Conservation (phyloP, 1,284 basidiomycete species). For the Microbotryum intermedium region DNA sequence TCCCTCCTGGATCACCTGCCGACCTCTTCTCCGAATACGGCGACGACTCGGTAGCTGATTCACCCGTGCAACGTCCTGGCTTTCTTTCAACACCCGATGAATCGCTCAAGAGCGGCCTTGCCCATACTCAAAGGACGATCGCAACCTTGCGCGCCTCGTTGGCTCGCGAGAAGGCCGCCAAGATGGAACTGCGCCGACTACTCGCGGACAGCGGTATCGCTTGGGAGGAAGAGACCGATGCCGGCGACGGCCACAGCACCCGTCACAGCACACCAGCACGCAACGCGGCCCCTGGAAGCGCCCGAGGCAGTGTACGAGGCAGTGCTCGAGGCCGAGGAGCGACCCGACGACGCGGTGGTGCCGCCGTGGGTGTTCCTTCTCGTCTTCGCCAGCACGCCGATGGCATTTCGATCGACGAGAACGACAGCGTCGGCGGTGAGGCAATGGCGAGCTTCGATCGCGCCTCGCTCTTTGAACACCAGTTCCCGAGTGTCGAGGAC, state of each 20-base stretch:
- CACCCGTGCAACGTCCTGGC: slow-evolving; percentile 34
- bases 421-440: slow-evolving; percentile 16
- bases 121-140: slow-evolving; percentile 62
- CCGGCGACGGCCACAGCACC: neutral
- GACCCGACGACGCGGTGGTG: slow-evolving; percentile 7
- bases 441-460: slow-evolving; percentile 1
- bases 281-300: slow-evolving; percentile 1
- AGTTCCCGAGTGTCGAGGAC: slow-evolving; percentile 14
- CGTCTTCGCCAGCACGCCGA: slow-evolving; percentile 7
- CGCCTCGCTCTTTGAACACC: slow-evolving; percentile 27
- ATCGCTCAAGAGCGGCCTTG: slow-evolving; percentile 62
- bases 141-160: slow-evolving; percentile 65
- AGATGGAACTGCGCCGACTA: slow-evolving; percentile 46
- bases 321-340: slow-evolving; percentile 12
- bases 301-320: slow-evolving; percentile 10
- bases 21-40: slow-evolving; percentile 40
- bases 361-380: slow-evolving; percentile 12
- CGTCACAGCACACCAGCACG: slow-evolving; percentile 1
- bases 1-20: slow-evolving; percentile 37
- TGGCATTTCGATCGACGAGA: slow-evolving; percentile 22
- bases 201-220: slow-evolving; percentile 20
- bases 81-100: slow-evolving; percentile 54
- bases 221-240: slow-evolving; percentile 25
- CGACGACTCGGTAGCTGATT: slow-evolving; percentile 37
- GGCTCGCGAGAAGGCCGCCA: slow-evolving; percentile 66